Base-by-base conservation (phyloP, 2,329 filamentous ascomycete genomes). In the Bimuria novae-zelandiae region DNA sequence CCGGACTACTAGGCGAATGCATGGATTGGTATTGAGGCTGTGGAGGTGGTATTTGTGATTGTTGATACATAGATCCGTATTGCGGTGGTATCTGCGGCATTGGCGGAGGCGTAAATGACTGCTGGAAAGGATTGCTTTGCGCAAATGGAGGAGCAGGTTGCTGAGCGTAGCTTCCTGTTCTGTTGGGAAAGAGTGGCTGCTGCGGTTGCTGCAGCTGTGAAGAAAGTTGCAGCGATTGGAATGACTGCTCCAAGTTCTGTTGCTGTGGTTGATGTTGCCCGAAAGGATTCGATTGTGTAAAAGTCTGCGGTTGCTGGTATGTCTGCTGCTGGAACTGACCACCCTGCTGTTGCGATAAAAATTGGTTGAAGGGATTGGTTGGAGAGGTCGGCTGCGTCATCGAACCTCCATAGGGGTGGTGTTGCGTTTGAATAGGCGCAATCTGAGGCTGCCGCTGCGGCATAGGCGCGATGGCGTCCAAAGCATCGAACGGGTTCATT, bases 161-260 rank as follows among this genome's bases (percentile, higher is more conserved):
- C 73, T 72, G 57, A 10, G 72, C 75, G 54, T 60, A 81, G 19
- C 84, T 89, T 49, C 89, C 89, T 1, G 89, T 92, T 49, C 87
- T 86, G 65, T 92, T 85, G 7, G 89, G 88, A 69, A 92, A 92
- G 25, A 92, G 77, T 32, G 84, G 62, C 32, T 69, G 67, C 33
- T 63, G 64, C 25, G 57, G 40, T 16, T 68, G 67, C 33, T 64
- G 64, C 32, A 56, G 41, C 40, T 56, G 61, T 22, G 67, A 68
- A 25, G 69, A 84, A 2, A 96, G 76, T 32, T 89, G 86, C 73
- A 96, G 81, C 57, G 84, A 85, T 67, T 92, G 87, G 65, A 96
- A 89, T 1, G 89, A 85, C 62, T 89, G 84, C 57, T 86, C 84
- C 16, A 92, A 73, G 69, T 59, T 57, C 27, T 73, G 69, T 17